Conservation (phyloP, 305 asterid species). For the Solanum chacoense region DNA sequence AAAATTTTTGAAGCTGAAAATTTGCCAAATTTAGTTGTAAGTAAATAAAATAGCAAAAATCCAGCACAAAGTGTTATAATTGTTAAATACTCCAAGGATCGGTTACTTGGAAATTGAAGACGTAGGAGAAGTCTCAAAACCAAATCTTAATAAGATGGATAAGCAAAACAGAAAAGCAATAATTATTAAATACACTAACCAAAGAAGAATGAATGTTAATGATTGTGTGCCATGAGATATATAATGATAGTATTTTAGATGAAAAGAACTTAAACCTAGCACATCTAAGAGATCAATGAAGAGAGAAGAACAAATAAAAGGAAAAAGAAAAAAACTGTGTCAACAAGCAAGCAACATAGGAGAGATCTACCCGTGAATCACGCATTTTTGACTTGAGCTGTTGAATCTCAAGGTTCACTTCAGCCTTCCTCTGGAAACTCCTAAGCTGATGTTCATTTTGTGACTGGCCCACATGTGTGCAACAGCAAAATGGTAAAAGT, state of each 20-base stretch:
- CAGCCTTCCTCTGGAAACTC: conserved; percentile 90
- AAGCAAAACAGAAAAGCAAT: neutral
- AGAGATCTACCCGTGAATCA: conserved; percentile 63
- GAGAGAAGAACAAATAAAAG: neutral
- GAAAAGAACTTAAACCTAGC: neutral
- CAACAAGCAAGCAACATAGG: conserved; percentile 1
- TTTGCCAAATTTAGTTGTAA: neutral
- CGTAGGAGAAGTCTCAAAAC: neutral
- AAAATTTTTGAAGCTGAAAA: conserved; percentile 87
- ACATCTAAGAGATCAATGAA: neutral
- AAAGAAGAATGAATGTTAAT: neutral
- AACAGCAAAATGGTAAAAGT: neutral
- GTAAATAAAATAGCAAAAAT: neutral
- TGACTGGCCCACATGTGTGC: conserved; percentile 34
- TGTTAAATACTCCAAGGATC: neutral
- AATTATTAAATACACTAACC: neutral
- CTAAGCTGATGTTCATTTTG: conserved; percentile 72
- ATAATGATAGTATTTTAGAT: neutral
- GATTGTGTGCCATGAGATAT: neutral
- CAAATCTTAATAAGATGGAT: neutral
- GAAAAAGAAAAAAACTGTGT: neutral
- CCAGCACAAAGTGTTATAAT: neutral
- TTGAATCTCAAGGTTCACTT: conserved; percentile 93
- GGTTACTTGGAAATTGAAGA: neutral
- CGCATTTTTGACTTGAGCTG: conserved; percentile 89